A percentile compares a stretch with the other conserved stretches of the same genome.
phyloP scores from a whole-genome alignment of 2,329 filamentous ascomycete species.

The Blastomyces silverae region DNA sequence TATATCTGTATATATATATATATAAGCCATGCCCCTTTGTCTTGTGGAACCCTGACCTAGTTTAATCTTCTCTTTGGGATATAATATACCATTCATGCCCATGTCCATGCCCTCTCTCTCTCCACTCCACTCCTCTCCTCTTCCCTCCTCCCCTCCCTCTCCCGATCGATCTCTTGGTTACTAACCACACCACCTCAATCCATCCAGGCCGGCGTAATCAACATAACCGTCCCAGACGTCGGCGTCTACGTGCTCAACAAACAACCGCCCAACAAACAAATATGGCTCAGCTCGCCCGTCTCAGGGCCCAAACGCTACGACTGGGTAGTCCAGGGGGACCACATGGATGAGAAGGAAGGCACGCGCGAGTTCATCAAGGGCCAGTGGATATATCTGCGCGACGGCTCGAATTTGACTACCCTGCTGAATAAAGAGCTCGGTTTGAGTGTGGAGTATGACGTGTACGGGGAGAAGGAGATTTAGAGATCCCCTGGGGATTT shows the following conservation, averaged over 20 bases:
- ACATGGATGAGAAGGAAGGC: constrained; percentile 71
- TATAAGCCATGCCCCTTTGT: background rate
- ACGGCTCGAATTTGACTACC: constrained; percentile 67
- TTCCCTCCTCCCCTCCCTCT: background rate
- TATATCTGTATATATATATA: background rate
- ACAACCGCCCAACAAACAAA: constrained; percentile 93
- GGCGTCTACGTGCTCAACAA: constrained; percentile 97
- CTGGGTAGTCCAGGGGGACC: constrained; percentile 67
- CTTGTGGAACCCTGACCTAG: background rate
- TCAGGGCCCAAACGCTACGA: constrained; percentile 93
- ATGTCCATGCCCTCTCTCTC: too few species aligned
- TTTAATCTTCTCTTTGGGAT: background rate
- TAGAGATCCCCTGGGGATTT: constrained; percentile 14
- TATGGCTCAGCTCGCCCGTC: constrained; percentile 89
- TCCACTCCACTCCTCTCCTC: too few species aligned
- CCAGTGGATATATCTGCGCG: constrained; percentile 81
- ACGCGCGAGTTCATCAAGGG: constrained; percentile 49
- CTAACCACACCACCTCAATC: constrained; percentile 17
- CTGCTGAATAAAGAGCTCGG: constrained; percentile 70
- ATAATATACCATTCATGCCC: background rate
- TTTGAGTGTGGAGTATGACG: constrained; percentile 50
- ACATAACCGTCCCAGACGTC: constrained; percentile 59
- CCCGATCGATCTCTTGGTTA: background rate
- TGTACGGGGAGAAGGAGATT: constrained; percentile 30
- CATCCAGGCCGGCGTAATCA: constrained; percentile 73